Base-by-base conservation (phyloP, 495 filamentous ascomycete genomes). In the Collariella sp. region DNA sequence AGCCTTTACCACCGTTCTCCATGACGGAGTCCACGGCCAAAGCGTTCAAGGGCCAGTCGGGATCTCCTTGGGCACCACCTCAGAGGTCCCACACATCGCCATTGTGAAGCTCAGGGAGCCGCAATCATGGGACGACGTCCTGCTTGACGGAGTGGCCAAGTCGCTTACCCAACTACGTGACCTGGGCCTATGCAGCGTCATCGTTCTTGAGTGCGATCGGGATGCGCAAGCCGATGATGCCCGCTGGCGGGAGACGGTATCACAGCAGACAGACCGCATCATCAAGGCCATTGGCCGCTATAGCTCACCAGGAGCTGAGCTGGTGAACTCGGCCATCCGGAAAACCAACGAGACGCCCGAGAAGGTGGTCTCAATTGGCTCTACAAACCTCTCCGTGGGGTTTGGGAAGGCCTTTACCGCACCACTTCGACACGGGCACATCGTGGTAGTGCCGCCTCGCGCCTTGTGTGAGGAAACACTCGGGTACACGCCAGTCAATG, bases 81-180 rank as follows among this genome's bases (percentile, higher is more conserved):
- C 57, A 48, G 76, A 80, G 39, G 76, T 79, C 31, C 68, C 91
- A 20, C 89, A 96, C 67, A 72, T 95, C 31, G 90, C 93, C 11
- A 66, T 99, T 53, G 83, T 99, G 48, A 95, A 95, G 65, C 76
- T 97, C 41, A 80, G 84, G 36, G 78, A 77, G 22, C 85, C 87
- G 4, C 83, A 93, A 61, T 65, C 67, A 1, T 75, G 93, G 46
- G 76, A 84, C 62, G 79, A 90, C 50, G 66, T 70, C 7, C 85
- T 79, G 0, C 61, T 97, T 2, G 62, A 81, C 46, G 93, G 89
- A 0, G 80, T 96, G 46, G 89, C 84, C 0, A 83, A 82, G 57
- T 97, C 94, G 0, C 67, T 99, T 18, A 82, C 83, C 10, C 91
- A 95, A 63, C 81, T 99, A 7, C 77, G 79, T 23, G 80, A 83